phyloP scores from a whole-genome alignment of 1,139 yeast genomes.

The Suhomyces bokatorum region DNA sequence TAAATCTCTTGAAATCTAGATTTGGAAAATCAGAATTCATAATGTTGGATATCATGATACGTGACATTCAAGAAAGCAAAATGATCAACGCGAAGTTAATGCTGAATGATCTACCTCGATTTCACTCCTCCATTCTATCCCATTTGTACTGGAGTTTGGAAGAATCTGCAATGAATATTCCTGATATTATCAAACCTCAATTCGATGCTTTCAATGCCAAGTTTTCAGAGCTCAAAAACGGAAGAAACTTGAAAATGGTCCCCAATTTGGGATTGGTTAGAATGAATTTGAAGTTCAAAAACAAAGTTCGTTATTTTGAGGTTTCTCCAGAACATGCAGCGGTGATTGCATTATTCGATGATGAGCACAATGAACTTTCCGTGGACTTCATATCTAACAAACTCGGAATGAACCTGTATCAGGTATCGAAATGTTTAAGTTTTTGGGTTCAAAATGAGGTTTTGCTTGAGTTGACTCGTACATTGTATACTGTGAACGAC shows the following conservation, averaged over 20 bases:
- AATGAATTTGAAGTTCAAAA: slow-evolving; percentile 55
- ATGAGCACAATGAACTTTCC: slow-evolving; percentile 26
- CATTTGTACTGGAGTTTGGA: slow-evolving; percentile 52
- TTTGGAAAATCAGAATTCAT: slow-evolving; percentile 69
- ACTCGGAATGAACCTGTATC: slow-evolving; percentile 40
- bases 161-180: slow-evolving; percentile 45
- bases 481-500: slow-evolving; percentile 27
- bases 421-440: slow-evolving; percentile 40
- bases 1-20: slow-evolving; percentile 58
- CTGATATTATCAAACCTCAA: slow-evolving; percentile 36
- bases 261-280: slow-evolving; percentile 65
- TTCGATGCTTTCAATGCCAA: slow-evolving; percentile 45
- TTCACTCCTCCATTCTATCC: slow-evolving; percentile 38
- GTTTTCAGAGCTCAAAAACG: slow-evolving; percentile 49
- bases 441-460: slow-evolving; percentile 62
- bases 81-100: slow-evolving; percentile 33
- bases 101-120: slow-evolving; percentile 10
- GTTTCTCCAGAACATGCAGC: slow-evolving; percentile 76
- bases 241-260: slow-evolving; percentile 59
- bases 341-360: slow-evolving; percentile 56
- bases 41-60: slow-evolving; percentile 80
- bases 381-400: slow-evolving; percentile 26
- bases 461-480: slow-evolving; percentile 36
- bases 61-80: slow-evolving; percentile 64
- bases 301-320: slow-evolving; percentile 36